A percentile compares a stretch with the other conserved stretches of the same genome.
Conservation (phyloP, 768 basidiomycete species). For the Auriscalpium microsporum region DNA sequence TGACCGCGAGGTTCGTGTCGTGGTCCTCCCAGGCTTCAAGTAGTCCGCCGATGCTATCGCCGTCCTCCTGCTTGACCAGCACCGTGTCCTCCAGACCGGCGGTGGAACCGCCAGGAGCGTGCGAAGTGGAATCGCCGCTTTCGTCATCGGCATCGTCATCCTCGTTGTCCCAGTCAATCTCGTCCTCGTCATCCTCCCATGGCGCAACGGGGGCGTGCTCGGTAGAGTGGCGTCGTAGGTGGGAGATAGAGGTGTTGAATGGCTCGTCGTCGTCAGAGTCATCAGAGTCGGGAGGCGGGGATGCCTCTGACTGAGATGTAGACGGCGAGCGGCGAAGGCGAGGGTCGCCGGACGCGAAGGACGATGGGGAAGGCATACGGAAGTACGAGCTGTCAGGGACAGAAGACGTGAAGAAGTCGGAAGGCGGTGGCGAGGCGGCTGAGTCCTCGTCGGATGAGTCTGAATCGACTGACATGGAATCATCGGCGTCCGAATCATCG, state of each 20-base stretch:
- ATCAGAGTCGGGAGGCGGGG: constrained; percentile 68
- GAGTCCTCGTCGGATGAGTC: constrained; percentile 2
- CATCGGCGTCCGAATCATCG: constrained; percentile 19
- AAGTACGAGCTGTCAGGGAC: constrained; percentile 47
- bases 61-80: constrained; percentile 50
- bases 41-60: constrained; percentile 49
- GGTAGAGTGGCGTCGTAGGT: background rate
- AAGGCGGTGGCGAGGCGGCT: constrained; percentile 36
- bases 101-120: constrained; percentile 15
- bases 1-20: constrained; percentile 33
- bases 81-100: constrained; percentile 33
- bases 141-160: constrained; percentile 29
- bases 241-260: background rate
- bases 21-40: constrained; percentile 66
- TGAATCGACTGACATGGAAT: constrained; percentile 17
- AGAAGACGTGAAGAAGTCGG: constrained; percentile 37
- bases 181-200: constrained; percentile 1
- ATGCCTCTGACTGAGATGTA: constrained; percentile 45
- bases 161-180: constrained; percentile 28
- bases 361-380: constrained; percentile 22
- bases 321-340: constrained; percentile 49
- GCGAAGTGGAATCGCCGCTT: constrained; percentile 29
- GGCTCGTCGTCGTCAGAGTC: constrained; percentile 34
- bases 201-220: background rate
- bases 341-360: constrained; percentile 18